Conservation (phyloP, 2,329 filamentous ascomycete genomes). For the Cadophora luteo-olivacea region DNA sequence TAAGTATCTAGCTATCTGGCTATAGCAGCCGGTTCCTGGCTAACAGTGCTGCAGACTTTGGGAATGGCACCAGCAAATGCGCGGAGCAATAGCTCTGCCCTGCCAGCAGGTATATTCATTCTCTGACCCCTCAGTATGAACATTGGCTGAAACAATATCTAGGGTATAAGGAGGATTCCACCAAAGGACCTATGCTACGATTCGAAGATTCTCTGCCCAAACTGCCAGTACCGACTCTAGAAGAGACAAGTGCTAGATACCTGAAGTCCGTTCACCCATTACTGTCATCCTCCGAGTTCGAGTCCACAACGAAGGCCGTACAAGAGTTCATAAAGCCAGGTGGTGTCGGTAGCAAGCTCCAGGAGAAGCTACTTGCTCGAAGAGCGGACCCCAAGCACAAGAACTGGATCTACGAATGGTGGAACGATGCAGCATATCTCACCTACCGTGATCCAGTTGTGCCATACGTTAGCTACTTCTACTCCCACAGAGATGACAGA, state of each 20-base stretch:
- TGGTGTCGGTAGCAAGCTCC: slow-evolving; percentile 80
- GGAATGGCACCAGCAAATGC: slow-evolving; percentile 59
- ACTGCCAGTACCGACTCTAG: slow-evolving; percentile 80
- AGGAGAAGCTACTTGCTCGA: slow-evolving; percentile 83
- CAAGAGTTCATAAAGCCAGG: slow-evolving; percentile 89
- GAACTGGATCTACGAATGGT: slow-evolving; percentile 99
- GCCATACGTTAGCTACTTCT: slow-evolving; percentile 99
- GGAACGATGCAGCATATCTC: slow-evolving; percentile 95
- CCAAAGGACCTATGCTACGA: slow-evolving; percentile 81
- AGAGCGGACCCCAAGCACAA: slow-evolving; percentile 80
- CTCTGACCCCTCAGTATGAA: slow-evolving; percentile 23
- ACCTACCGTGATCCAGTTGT: slow-evolving; percentile 94
- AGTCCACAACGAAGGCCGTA: slow-evolving; percentile 80
- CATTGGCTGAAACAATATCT: slow-evolving; percentile 28
- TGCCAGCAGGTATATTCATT: slow-evolving; percentile 55
- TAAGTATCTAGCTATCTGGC: slow-evolving; percentile 29
- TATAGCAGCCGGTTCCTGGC: slow-evolving; percentile 9
- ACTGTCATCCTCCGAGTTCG: slow-evolving; percentile 71
- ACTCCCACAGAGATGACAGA: slow-evolving; percentile 95
- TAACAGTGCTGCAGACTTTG: slow-evolving; percentile 36
- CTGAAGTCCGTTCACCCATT: slow-evolving; percentile 81
- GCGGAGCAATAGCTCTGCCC: slow-evolving; percentile 62
- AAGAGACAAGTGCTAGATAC: slow-evolving; percentile 82
- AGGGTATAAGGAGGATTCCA: slow-evolving; percentile 82
- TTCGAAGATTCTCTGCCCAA: slow-evolving; percentile 86